phyloP scores from a whole-genome alignment of 768 basidiomycete species.

The Gloeostereum incarnatum region DNA sequence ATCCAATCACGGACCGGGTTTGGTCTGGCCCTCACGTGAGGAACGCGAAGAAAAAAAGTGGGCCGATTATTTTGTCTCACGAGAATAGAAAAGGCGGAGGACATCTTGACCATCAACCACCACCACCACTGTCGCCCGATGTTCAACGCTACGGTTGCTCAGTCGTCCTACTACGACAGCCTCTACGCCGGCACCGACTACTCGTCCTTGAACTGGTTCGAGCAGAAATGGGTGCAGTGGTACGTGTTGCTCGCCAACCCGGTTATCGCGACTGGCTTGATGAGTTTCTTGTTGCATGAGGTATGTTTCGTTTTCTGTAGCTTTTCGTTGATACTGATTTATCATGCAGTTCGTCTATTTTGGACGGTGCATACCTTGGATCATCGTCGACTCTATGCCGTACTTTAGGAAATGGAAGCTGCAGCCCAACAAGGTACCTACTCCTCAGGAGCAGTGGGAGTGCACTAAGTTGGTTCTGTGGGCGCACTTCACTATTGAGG shows the following conservation, averaged over 20 bases:
- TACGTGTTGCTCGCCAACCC: conserved; percentile 87
- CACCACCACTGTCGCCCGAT: too few relatives aligned
- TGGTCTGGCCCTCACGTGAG: too few relatives aligned
- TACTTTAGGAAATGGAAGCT: conserved; percentile 95
- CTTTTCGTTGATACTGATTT: not conserved
- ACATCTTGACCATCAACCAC: too few relatives aligned
- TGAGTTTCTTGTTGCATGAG: conserved; percentile 92
- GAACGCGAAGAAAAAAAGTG: too few relatives aligned
- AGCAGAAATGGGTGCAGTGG: conserved; percentile 79
- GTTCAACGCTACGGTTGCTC: conserved; percentile 28
- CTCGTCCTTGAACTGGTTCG: conserved; percentile 54
- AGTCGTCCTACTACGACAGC: conserved; percentile 21
- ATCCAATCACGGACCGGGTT: too few relatives aligned
- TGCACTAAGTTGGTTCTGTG: conserved; percentile 92
- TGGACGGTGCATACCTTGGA: conserved; percentile 90
- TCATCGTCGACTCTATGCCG: conserved; percentile 89
- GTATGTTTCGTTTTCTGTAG: conserved; percentile 33
- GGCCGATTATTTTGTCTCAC: too few relatives aligned
- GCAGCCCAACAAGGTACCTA: conserved; percentile 79
- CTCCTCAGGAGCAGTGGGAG: conserved; percentile 81
- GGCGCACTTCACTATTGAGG: conserved; percentile 92
- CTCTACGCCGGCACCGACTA: conserved; percentile 56
- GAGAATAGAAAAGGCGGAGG: too few relatives aligned
- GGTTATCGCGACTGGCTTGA: conserved; percentile 84
- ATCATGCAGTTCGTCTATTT: conserved; percentile 81